Conservation (phyloP, 345 rosid species). For the Ceriops decandra region DNA sequence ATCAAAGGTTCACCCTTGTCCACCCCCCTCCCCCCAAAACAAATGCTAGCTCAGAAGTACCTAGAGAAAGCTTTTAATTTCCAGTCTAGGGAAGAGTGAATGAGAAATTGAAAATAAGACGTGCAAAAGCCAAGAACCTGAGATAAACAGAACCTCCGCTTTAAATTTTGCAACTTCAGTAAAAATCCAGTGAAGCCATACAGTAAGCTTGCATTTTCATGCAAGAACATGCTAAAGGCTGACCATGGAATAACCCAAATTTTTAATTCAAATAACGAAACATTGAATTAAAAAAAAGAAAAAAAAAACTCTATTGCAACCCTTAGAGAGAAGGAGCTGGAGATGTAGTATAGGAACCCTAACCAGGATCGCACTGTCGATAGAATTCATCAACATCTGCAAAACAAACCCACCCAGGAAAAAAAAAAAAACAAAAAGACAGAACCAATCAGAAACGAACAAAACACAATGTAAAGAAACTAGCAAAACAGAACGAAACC, state of each 20-base stretch:
- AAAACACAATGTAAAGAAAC: neutral
- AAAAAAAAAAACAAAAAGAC: neutral
- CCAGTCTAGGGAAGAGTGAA: neutral
- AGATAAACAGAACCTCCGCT: neutral
- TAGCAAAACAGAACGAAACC: neutral
- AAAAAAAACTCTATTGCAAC: no score
- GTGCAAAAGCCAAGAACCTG: neutral
- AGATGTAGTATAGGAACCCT: slow-evolving; percentile 27
- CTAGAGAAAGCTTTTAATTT: no score
- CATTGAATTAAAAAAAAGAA: no score
- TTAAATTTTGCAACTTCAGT: neutral
- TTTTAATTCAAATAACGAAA: no score
- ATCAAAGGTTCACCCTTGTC: no score
- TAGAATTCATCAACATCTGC: slow-evolving; percentile 69
- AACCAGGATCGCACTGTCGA: slow-evolving; percentile 83
- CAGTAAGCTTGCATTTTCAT: no score
- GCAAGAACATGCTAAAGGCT: no score
- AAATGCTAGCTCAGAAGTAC: no score
- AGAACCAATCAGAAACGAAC: neutral
- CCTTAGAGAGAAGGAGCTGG: no score
- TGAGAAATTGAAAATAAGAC: neutral
- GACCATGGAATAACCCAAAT: no score
- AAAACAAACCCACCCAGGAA: neutral
- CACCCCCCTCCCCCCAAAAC: no score
- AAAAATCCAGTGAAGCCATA: neutral